These are phyloP conservation scores for Clonostachys rhizophaga DNA, from an alignment of 2,329 filamentous ascomycete species.

Conservation along the genomic window DNA sequence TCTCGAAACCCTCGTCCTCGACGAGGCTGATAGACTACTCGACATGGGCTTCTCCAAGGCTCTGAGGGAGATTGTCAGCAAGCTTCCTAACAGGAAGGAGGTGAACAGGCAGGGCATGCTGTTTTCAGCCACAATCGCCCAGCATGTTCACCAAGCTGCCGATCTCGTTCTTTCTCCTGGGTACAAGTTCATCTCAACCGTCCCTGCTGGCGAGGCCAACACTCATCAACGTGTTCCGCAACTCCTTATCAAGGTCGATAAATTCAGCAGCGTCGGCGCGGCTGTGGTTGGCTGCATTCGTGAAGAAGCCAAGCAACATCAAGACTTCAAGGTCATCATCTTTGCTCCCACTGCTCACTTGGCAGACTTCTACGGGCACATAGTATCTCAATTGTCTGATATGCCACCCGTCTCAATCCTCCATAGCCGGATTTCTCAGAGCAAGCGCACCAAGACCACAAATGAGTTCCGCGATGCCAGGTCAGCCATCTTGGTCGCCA, in stretches of 20 bases:
- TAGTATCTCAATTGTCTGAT: conserved; percentile 33
- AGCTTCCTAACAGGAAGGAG: conserved; percentile 65
- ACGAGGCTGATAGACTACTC: conserved; percentile 95
- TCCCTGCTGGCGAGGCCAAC: conserved; percentile 67
- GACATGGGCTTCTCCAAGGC: conserved; percentile 99
- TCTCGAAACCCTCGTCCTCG: conserved; percentile 85
- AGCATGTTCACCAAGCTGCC: conserved; percentile 74
- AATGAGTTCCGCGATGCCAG: conserved; percentile 85
- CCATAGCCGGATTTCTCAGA: conserved; percentile 96
- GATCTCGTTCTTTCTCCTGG: conserved; percentile 60
- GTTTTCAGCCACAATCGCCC: conserved; percentile 87
- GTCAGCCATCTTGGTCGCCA: conserved; percentile 87
- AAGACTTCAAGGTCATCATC: conserved; percentile 76
- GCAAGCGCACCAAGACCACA: conserved; percentile 97
- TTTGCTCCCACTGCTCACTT: conserved; percentile 64
- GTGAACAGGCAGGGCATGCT: conserved; percentile 89
- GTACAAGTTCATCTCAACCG: conserved; percentile 80
- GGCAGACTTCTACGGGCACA: conserved; percentile 42
- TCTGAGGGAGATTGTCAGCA: conserved; percentile 94
- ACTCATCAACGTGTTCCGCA: conserved; percentile 77
- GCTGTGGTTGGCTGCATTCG: conserved; percentile 52
- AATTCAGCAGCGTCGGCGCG: conserved; percentile 62
- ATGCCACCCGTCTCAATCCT: conserved; percentile 76
- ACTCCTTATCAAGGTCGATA: conserved; percentile 61
- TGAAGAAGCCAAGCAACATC: conserved; percentile 30